Conservation (phyloP, 2,329 filamentous ascomycete species). For the Trichoderma guizhouense region DNA sequence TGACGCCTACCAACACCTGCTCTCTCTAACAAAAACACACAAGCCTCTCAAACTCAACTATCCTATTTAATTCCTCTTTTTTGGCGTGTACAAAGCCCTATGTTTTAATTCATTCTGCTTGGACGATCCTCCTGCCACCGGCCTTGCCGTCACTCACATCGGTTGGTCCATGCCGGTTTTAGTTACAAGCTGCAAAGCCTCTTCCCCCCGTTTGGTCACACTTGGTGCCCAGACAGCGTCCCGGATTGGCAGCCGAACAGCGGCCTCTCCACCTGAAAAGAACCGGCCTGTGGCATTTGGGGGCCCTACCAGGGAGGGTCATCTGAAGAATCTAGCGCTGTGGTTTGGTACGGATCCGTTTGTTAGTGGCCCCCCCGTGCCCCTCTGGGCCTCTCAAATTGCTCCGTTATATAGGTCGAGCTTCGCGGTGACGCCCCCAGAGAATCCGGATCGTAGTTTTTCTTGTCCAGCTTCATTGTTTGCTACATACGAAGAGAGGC, state of each 20-base stretch:
- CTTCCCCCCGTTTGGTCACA: neutral
- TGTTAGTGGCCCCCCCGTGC: neutral
- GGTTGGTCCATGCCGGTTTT: constrained; percentile 15
- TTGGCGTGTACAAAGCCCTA: neutral
- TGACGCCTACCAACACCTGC: neutral
- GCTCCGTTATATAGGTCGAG: constrained; percentile 13
- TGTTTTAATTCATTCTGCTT: neutral
- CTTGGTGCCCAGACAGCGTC: constrained; percentile 4
- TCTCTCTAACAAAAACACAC: neutral
- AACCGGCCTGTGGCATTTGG: neutral
- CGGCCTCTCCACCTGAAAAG: constrained; percentile 4
- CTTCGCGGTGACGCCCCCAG: constrained; percentile 5
- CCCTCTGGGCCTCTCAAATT: neutral
- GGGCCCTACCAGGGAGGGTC: neutral
- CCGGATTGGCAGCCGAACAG: constrained; percentile 9
- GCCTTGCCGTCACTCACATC: constrained; percentile 13
- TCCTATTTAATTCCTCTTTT: neutral
- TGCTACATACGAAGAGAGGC: neutral
- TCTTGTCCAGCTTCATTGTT: neutral
- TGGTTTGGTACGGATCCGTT: neutral
- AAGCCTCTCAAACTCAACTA: neutral
- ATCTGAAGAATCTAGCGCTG: constrained; percentile 8
- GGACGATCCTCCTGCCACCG: neutral
- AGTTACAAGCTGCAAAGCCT: constrained; percentile 2
- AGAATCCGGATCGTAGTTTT: neutral